Evolutionary conservation across 371 early-diverging fungal genomes (phyloP).

Genomic region (Rhizopus microsporus): DNA sequence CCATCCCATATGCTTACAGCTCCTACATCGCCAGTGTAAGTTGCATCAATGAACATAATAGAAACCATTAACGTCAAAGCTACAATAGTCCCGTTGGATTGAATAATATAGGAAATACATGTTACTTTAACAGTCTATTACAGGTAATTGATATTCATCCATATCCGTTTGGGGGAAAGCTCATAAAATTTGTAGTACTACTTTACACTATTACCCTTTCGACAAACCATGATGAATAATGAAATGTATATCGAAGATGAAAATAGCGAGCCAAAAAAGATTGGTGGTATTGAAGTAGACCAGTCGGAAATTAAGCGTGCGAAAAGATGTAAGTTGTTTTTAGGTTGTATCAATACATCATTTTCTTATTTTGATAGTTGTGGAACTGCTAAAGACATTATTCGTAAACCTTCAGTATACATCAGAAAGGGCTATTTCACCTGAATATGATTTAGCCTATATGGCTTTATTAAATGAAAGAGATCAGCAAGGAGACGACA

Average conservation of each 20-base stretch:
- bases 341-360: not conserved
- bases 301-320: slow-evolving; percentile 50
- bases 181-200: slow-evolving; percentile 61
- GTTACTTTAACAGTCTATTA: slow-evolving; percentile 84
- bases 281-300: slow-evolving; percentile 64
- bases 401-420: slow-evolving; percentile 44
- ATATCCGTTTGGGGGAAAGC: not conserved
- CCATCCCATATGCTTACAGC: slow-evolving; percentile 22
- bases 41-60: not conserved
- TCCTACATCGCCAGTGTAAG: slow-evolving; percentile 13
- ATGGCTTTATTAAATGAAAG: slow-evolving; percentile 55
- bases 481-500: slow-evolving; percentile 7
- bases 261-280: slow-evolving; percentile 50
- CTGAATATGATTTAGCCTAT: slow-evolving; percentile 51
- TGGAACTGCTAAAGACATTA: slow-evolving; percentile 38
- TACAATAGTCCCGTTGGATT: slow-evolving; percentile 67
- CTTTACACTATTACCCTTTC: slow-evolving; percentile 69
- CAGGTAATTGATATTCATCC: slow-evolving; percentile 44
- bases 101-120: slow-evolving; percentile 89
- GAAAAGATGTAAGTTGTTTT: slow-evolving; percentile 45
- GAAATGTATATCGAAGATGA: slow-evolving; percentile 58
- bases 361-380: slow-evolving; percentile 30
- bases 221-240: slow-evolving; percentile 60
- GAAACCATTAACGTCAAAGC: not conserved
- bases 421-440: slow-evolving; percentile 44